phyloP scores from a whole-genome alignment of 1,284 basidiomycete species.

The Ustilago trichophora region DNA sequence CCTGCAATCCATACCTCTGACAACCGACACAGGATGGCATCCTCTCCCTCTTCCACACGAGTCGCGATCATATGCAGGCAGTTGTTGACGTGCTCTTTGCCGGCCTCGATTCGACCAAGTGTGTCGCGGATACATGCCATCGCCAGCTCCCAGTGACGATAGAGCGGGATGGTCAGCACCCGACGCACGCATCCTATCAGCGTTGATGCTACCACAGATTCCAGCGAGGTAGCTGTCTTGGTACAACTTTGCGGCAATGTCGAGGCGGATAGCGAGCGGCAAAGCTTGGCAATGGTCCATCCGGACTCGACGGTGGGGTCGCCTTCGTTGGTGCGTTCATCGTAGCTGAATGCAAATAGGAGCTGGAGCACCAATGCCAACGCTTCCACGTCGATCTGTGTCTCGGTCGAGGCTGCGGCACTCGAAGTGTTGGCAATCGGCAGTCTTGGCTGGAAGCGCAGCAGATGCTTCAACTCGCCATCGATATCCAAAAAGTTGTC shows the following conservation, averaged over 20 bases:
- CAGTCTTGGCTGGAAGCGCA: conserved; percentile 8
- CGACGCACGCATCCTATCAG: conserved; percentile 23
- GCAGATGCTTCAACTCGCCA: conserved; percentile 18
- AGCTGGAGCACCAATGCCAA: conserved; percentile 22
- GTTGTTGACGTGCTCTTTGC: conserved; percentile 4
- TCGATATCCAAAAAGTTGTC: conserved; percentile 41
- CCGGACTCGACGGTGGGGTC: conserved; percentile 45
- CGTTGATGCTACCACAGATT: conserved; percentile 3
- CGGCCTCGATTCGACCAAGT: conserved; percentile 8
- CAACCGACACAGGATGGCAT: conserved; percentile 20
- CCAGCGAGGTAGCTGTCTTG: neutral
- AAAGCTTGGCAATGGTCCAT: conserved; percentile 47
- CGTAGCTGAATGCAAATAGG: conserved; percentile 37
- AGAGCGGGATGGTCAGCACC: conserved; percentile 26
- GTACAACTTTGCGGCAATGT: neutral
- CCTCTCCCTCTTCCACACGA: conserved; percentile 17
- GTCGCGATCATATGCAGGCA: conserved; percentile 10
- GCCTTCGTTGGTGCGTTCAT: conserved; percentile 38
- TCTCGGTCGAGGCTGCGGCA: neutral
- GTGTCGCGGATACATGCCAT: conserved; percentile 20
- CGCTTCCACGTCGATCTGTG: conserved; percentile 11
- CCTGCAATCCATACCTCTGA: conserved; percentile 18
- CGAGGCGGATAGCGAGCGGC: conserved; percentile 13
- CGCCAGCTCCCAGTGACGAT: conserved; percentile 38
- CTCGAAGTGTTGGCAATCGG: neutral